Conservation (phyloP, 495 filamentous ascomycete genomes). For the Aspergillus leporis region DNA sequence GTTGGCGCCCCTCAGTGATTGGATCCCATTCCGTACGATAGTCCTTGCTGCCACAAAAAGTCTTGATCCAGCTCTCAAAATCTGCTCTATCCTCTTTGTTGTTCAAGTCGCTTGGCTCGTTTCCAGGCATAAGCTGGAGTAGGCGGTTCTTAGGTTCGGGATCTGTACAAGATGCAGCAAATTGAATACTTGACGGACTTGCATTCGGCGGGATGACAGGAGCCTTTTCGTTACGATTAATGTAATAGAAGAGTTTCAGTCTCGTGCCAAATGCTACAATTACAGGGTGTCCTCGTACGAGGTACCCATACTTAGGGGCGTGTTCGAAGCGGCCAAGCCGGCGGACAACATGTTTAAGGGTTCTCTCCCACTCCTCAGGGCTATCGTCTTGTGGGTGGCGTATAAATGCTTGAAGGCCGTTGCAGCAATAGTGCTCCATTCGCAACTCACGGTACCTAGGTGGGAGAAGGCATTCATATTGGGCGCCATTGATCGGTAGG, state of each 20-base stretch:
- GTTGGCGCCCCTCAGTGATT: slow-evolving; percentile 1
- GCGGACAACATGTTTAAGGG: slow-evolving; percentile 7
- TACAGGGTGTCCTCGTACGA: slow-evolving; percentile 4
- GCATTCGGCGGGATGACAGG: neutral
- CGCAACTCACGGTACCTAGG: slow-evolving; percentile 14
- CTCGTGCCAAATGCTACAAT: slow-evolving; percentile 20
- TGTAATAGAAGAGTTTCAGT: slow-evolving; percentile 21
- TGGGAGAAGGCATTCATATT: slow-evolving; percentile 11
- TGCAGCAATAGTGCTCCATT: slow-evolving; percentile 9
- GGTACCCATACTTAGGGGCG: neutral
- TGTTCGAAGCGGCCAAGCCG: slow-evolving; percentile 9
- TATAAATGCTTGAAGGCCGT: slow-evolving; percentile 14
- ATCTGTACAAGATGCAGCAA: slow-evolving; percentile 15
- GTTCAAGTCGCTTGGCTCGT: slow-evolving; percentile 11
- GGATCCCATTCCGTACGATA: slow-evolving; percentile 15
- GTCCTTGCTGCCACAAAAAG: neutral
- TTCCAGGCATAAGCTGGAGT: slow-evolving; percentile 15
- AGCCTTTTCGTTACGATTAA: slow-evolving; percentile 1
- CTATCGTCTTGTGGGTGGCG: slow-evolving; percentile 16
- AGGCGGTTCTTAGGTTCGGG: slow-evolving; percentile 14
- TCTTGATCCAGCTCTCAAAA: slow-evolving; percentile 14
- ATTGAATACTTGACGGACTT: slow-evolving; percentile 2
- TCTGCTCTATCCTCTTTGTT: slow-evolving; percentile 3
- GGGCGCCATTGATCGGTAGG: neutral
- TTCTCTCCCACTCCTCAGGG: slow-evolving; percentile 20